Evolutionary conservation across 208 protist species (phyloP), one percentile per base, ranked within the genome.

Genomic region (Leptomonas pyrrhocoris): DNA sequence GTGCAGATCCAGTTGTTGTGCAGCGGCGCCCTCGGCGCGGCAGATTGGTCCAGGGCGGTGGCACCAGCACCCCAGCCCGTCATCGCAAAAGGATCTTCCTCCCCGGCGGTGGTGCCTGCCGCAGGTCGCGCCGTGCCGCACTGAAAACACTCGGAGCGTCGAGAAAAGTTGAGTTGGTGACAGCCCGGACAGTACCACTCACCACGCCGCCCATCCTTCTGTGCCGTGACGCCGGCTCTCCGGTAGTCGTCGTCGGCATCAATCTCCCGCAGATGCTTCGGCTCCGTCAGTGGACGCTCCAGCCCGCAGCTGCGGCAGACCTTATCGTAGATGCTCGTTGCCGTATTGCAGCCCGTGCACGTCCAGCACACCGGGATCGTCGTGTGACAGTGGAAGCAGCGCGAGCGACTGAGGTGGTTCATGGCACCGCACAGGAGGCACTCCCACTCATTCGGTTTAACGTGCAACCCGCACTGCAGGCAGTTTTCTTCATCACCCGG

Each of bases 1-100:
- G 71, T 21, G 57, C 91, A 96, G 38, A 83, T 83, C 89, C 91
- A 96, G 68, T 96, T 96, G 73, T 93, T 91, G 54, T 92, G 79
- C 40, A 75, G 34, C 27, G 46, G 31, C 54, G 62, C 46, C 19
- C 13, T 65, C 59, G 34, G 7, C 11, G 56, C 0, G 56, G 21
- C 23, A 54, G 58, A 23, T 25, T 49, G 27, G 25, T 46, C 23
- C 0, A 61, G 30, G 1, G 50, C 9, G 9, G 58, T 30, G 4
- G 62, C 34, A 11, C 25, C 49, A 5, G 45, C n/a, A 23, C 40
- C 49, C 59, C 58, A 70, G 16, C 64, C 64, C 19, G 36, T 30
- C 42, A 43, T 43, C 9, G 50, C 53, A 57, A 70, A 43, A 1
- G 53, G 25, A n/a, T 70, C 64, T 13, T 27, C 38, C 16, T 18